These are phyloP conservation scores for Kokia cookei DNA, from an alignment of 441 rosid genomes.

Conservation along the genomic window DNA sequence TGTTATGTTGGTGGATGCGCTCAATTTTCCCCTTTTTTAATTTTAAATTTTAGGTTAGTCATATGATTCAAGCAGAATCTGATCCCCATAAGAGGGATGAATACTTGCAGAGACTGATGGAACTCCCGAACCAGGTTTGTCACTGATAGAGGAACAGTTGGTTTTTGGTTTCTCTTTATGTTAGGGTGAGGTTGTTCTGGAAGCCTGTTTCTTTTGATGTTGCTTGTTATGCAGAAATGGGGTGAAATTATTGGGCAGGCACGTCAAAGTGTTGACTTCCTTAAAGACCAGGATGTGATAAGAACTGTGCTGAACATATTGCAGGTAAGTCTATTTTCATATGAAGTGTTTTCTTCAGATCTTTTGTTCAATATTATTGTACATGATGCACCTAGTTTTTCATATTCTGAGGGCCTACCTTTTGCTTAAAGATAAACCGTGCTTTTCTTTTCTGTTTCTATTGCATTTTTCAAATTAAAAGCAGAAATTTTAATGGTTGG, in stretches of 20 bases:
- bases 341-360: background rate
- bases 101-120: slow-evolving; percentile 92
- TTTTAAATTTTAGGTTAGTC: slow-evolving; percentile 61
- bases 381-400: background rate
- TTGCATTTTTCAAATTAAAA: background rate
- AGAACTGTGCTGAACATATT: slow-evolving; percentile 90
- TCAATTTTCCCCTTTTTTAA: background rate
- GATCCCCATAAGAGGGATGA: slow-evolving; percentile 98
- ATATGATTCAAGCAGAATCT: slow-evolving; percentile 99
- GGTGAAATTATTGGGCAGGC: slow-evolving; percentile 94
- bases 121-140: slow-evolving; percentile 89
- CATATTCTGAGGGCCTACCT: background rate
- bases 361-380: background rate
- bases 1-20: background rate
- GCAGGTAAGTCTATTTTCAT: slow-evolving; percentile 49
- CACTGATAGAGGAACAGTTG: background rate
- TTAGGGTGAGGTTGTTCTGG: background rate
- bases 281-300: slow-evolving; percentile 91
- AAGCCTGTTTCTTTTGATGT: slow-evolving; percentile 3
- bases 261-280: slow-evolving; percentile 93
- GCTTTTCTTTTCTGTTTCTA: background rate
- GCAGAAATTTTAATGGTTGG: background rate
- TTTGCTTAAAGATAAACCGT: background rate
- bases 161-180: background rate
- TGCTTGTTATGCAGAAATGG: slow-evolving; percentile 78